Evolutionary conservation across 2,329 filamentous ascomycete genomes (phyloP).

Genomic region (Rhynchosporium graminicola): DNA sequence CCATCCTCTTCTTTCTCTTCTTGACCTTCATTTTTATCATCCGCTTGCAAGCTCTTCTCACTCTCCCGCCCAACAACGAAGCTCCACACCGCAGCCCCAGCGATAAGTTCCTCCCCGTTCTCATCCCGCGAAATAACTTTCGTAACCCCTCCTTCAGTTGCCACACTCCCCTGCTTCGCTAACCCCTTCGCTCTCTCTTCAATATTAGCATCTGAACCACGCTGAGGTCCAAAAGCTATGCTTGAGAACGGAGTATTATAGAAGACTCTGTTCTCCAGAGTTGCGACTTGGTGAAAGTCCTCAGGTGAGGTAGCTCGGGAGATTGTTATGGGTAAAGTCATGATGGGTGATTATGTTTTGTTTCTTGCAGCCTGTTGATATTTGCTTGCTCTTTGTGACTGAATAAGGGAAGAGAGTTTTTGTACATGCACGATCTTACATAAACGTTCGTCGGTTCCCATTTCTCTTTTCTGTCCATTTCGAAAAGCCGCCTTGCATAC

Average conservation of each 20-base stretch:
- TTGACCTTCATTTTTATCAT: background rate
- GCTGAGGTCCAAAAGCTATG: conserved; percentile 23
- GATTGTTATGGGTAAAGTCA: conserved; percentile 3
- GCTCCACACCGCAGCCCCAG: conserved; percentile 29
- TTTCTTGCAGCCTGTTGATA: background rate
- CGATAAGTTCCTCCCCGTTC: conserved; percentile 19
- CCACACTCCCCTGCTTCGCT: conserved; percentile 5
- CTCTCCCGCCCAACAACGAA: conserved; percentile 15
- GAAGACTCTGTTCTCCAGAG: conserved; percentile 24
- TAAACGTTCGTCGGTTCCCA: too few species aligned
- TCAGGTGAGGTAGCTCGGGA: background rate
- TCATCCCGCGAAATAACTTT: conserved; percentile 23
- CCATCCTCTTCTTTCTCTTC: background rate
- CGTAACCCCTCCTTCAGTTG: conserved; percentile 15
- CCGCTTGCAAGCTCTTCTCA: conserved; percentile 17
- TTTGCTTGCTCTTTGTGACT: background rate
- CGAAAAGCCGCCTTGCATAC: too few species aligned
- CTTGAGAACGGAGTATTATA: conserved; percentile 21
- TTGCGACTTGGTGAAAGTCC: conserved; percentile 22
- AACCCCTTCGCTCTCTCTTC: conserved; percentile 6
- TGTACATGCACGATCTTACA: too few species aligned
- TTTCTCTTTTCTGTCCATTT: too few species aligned
- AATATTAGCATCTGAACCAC: conserved; percentile 13
- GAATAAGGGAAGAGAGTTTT: too few species aligned
- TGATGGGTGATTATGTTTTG: background rate